Conservation (phyloP, 2,329 filamentous ascomycete genomes). For the Monosporascus ibericus region DNA sequence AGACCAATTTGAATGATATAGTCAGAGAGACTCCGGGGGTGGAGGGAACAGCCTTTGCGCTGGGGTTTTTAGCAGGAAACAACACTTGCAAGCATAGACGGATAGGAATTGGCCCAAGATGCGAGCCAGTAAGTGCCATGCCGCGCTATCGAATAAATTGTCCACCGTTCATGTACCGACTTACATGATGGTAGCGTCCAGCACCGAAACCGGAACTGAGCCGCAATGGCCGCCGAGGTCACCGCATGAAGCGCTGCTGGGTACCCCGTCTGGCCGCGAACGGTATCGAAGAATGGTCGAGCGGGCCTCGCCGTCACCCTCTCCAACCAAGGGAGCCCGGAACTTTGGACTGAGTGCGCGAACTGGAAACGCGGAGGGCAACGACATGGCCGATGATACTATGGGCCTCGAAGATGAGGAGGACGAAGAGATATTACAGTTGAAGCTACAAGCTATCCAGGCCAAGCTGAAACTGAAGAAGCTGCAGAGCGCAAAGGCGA, state of each 20-base stretch:
- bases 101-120: conserved; percentile 6
- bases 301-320: conserved; percentile 62
- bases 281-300: conserved; percentile 64
- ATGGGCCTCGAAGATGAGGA: conserved; percentile 58
- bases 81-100: not conserved
- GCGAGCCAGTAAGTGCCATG: conserved; percentile 17
- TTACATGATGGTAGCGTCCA: conserved; percentile 17
- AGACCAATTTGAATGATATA: no score
- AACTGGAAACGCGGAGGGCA: conserved; percentile 15
- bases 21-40: not conserved
- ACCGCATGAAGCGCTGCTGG: conserved; percentile 56
- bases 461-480: conserved; percentile 83
- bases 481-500: conserved; percentile 60
- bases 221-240: conserved; percentile 62
- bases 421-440: conserved; percentile 82
- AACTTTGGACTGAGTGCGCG: conserved; percentile 18
- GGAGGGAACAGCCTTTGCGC: not conserved
- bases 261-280: conserved; percentile 73
- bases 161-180: conserved; percentile 6
- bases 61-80: not conserved
- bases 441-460: conserved; percentile 84
- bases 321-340: conserved; percentile 50
- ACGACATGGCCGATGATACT: conserved; percentile 28
- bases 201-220: conserved; percentile 35
- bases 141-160: not conserved